These are phyloP conservation scores for Fragilaria radians DNA, from an alignment of 108 stramenopile species.

Conservation along the genomic window DNA sequence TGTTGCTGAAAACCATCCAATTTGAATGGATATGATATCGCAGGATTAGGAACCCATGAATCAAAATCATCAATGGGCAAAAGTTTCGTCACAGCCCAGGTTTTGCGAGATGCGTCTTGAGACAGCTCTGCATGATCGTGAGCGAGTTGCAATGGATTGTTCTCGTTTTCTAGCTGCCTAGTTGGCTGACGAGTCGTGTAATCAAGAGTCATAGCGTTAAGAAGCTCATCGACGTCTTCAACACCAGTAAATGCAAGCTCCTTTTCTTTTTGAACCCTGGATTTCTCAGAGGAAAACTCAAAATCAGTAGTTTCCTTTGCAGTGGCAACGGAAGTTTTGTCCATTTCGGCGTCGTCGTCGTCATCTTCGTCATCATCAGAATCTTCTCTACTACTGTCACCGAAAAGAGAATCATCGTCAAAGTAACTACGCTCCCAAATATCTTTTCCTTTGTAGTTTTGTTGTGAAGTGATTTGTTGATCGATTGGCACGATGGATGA, in stretches of 20 bases:
- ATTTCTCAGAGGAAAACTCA: background rate
- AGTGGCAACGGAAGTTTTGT: background rate
- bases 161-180: slow-evolving; percentile 13
- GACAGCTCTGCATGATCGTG: slow-evolving; percentile 15
- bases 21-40: slow-evolving; percentile 58
- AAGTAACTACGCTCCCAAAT: slow-evolving; percentile 53
- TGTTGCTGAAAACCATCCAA: slow-evolving; percentile 93
- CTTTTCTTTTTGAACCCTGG: background rate
- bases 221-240: slow-evolving; percentile 43
- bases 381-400: slow-evolving; percentile 34
- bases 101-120: slow-evolving; percentile 49
- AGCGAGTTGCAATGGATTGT: slow-evolving; percentile 35
- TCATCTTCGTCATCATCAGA: slow-evolving; percentile 25
- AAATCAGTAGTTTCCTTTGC: background rate
- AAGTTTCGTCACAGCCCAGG: slow-evolving; percentile 74
- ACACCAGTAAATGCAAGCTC: background rate
- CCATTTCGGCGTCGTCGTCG: slow-evolving; percentile 16
- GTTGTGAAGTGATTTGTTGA: background rate
- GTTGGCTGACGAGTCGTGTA: slow-evolving; percentile 14
- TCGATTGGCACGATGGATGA: background rate
- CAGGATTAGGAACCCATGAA: slow-evolving; percentile 60
- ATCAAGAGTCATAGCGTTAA: slow-evolving; percentile 26
- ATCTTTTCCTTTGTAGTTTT: background rate
- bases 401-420: slow-evolving; percentile 85
- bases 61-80: slow-evolving; percentile 60